Evolutionary conservation across 176 grass and related monocot genomes (phyloP).

Genomic region (Saccharum officinarum): DNA sequence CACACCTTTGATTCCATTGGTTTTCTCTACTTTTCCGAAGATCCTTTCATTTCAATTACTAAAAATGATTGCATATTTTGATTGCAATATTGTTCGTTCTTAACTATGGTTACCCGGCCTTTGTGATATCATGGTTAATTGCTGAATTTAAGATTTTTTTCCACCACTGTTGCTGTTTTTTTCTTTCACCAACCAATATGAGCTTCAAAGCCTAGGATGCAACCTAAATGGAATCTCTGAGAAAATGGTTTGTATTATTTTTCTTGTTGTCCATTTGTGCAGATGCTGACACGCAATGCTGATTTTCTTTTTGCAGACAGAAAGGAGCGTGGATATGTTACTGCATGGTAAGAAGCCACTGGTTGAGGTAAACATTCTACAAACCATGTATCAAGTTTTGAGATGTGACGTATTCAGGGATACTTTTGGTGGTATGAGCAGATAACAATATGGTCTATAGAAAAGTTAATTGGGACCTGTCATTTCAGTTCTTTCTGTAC

Average conservation of each 20-base stretch:
- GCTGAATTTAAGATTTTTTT: not conserved
- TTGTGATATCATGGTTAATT: not conserved
- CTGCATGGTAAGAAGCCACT: conserved; percentile 91
- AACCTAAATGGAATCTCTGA: conserved; percentile 18
- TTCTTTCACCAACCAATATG: not conserved
- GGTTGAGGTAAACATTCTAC: conserved; percentile 58
- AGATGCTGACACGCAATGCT: not conserved
- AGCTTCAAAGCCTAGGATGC: conserved; percentile 4
- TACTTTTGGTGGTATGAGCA: not conserved
- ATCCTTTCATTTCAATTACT: not conserved
- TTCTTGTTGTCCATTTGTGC: conserved; percentile 19
- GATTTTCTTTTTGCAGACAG: conserved; percentile 64
- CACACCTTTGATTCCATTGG: not conserved
- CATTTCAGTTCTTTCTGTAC: too few species aligned
- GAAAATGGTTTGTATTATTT: not conserved
- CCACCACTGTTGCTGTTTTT: conserved; percentile 12
- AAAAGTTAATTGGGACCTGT: not conserved
- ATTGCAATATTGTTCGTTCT: not conserved
- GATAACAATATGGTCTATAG: not conserved
- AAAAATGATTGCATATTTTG: not conserved
- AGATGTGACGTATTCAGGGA: not conserved
- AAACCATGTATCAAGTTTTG: not conserved
- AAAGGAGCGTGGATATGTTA: conserved; percentile 91
- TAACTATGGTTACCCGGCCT: not conserved
- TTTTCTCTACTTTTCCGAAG: not conserved